Evolutionary conservation across 805 yeast species (phyloP), one percentile per base, ranked within the genome.

Genomic region (Lachancea sp.): DNA sequence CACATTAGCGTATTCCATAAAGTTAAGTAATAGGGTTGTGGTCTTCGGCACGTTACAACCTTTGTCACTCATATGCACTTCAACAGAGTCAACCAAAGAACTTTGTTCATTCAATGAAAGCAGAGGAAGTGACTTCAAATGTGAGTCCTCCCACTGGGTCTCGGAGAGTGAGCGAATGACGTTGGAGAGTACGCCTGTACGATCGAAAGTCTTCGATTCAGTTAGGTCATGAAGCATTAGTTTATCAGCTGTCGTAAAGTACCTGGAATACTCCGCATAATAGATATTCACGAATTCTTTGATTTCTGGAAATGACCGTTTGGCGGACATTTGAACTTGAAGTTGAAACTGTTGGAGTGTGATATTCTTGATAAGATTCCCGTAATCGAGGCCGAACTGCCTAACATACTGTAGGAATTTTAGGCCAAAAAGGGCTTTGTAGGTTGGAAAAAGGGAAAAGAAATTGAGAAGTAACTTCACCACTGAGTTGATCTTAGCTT

Each of bases 381-480:
- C 48, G 33, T 55, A 54, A 7, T 39, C 22, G 12, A 58, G 39
- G 13, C 52, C 46, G 37, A 45, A 58, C 30, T 51, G 52, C 13
- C 40, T 36, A n/a, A 55, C 39, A 21, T 59, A 60, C 36, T 60
- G 58, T 15, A 58, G 41, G 42, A 60, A 51, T 43, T 61, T 61
- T 35, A 61, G 31, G 3, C 60, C 63, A 34, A 56, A 55, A 11
- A 58, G 37, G 3, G 47, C 42, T 42, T 53, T 57, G 20, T 38
- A 46, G 5, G 37, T 37, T 3, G 58, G 49, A 23, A 49, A 26
- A 7, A 48, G 22, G 1, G 54, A 45, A 22, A 48, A 58, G 36
- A 54, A 51, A 41, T 53, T 55, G 15, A 60, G 47, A 15, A 58
- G 16, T 2, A 60, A 36, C 42, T 60, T 59, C 3, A 50, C 42